Evolutionary conservation across 768 basidiomycete genomes (phyloP).

Genomic region (Kwoniella botswanensis): DNA sequence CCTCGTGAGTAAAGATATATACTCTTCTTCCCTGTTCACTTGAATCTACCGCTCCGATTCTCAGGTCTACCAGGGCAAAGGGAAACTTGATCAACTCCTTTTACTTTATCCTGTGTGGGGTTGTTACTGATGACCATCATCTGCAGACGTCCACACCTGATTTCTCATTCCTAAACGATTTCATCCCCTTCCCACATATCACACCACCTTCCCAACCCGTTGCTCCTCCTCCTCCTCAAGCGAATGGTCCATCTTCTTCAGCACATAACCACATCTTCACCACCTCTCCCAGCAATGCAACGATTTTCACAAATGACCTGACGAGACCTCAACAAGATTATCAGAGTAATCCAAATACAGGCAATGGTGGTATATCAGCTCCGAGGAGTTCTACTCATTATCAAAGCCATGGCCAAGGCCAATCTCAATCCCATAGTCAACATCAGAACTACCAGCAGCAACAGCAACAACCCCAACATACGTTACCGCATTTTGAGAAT

Average conservation of each 20-base stretch:
- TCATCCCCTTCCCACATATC: constrained; percentile 25
- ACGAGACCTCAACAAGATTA: not conserved
- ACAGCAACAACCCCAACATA: not conserved
- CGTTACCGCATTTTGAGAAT: constrained; percentile 22
- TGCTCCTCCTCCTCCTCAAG: not conserved
- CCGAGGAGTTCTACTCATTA: too few relatives aligned
- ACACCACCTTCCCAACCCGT: constrained; percentile 16
- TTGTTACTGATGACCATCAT: not conserved
- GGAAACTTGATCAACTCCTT: too few relatives aligned
- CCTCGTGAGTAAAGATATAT: not conserved
- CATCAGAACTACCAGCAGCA: constrained; percentile 3
- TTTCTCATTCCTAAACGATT: constrained; percentile 28
- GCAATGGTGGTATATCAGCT: not conserved
- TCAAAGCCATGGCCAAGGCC: not conserved
- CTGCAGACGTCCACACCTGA: constrained; percentile 14
- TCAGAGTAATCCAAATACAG: not conserved
- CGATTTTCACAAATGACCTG: constrained; percentile 13
- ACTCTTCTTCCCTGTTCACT: too few relatives aligned
- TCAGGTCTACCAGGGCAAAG: too few relatives aligned
- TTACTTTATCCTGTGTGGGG: not conserved
- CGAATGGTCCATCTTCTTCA: not conserved
- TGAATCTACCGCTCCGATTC: too few relatives aligned
- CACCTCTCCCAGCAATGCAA: not conserved
- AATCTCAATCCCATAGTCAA: not conserved
- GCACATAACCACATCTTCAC: constrained; percentile 6